These are phyloP conservation scores for Dendrobium chrysotoxum DNA, from an alignment of 106 monocot genomes.

Conservation along the genomic window DNA sequence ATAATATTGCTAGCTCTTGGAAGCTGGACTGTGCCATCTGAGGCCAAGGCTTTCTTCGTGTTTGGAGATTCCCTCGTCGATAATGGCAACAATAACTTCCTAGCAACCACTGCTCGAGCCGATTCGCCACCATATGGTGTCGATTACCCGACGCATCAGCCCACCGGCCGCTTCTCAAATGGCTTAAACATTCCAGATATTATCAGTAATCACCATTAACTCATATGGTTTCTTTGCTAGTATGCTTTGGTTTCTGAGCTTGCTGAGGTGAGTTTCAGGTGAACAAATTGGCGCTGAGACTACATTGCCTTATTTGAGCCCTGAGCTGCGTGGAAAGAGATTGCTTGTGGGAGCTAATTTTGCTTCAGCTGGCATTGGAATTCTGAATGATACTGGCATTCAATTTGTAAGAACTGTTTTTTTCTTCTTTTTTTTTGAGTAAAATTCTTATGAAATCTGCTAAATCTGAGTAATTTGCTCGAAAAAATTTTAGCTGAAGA, in stretches of 20 bases:
- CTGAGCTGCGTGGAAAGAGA: slow-evolving; percentile 15
- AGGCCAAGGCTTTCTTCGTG: background rate
- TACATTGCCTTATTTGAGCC: slow-evolving; percentile 38
- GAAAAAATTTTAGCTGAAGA: background rate
- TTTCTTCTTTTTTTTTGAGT: background rate
- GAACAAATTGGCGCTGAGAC: slow-evolving; percentile 35
- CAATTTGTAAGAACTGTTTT: slow-evolving; percentile 28
- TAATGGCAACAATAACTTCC: slow-evolving; percentile 90
- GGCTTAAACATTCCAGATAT: slow-evolving; percentile 90
- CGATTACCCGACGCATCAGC: slow-evolving; percentile 57
- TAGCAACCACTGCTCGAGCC: slow-evolving; percentile 74
- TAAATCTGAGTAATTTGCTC: too few relatives aligned
- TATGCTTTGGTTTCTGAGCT: background rate
- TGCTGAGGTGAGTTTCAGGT: slow-evolving; percentile 23
- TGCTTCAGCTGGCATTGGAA: slow-evolving; percentile 52
- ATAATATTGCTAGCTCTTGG: background rate
- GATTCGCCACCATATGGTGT: slow-evolving; percentile 76
- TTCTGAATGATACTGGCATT: slow-evolving; percentile 45
- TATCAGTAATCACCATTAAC: slow-evolving; percentile 35
- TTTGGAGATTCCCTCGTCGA: slow-evolving; percentile 83
- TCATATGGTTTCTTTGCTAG: background rate
- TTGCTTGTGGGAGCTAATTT: slow-evolving; percentile 40
- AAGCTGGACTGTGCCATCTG: background rate
- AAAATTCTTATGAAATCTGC: background rate
- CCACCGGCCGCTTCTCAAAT: slow-evolving; percentile 87